These are phyloP conservation scores for Sporisorium graminicola DNA, from an alignment of 1,284 basidiomycete species.

Conservation along the genomic window DNA sequence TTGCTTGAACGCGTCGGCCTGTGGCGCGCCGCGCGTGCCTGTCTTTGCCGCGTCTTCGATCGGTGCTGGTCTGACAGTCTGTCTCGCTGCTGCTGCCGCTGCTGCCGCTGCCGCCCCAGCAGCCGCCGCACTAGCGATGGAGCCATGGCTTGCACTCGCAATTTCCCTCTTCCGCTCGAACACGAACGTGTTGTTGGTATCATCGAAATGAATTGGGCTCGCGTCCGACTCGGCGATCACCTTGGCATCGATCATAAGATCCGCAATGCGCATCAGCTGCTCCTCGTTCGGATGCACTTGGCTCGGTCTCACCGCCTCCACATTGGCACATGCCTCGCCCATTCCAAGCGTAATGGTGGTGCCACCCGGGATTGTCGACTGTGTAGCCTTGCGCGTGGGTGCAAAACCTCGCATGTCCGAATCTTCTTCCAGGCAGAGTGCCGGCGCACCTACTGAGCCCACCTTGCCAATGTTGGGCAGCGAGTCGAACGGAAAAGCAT, in stretches of 20 bases:
- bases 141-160: neutral
- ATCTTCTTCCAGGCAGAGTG: conserved; percentile 86
- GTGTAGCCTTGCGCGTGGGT: conserved; percentile 77
- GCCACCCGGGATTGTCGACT: conserved; percentile 41
- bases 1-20: conserved; percentile 9
- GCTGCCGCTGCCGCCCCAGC: neutral
- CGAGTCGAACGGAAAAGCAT: conserved; percentile 78
- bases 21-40: conserved; percentile 58
- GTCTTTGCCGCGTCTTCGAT: conserved; percentile 62
- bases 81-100: conserved; percentile 7
- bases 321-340: conserved; percentile 51
- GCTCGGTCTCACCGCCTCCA: conserved; percentile 37
- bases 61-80: conserved; percentile 36
- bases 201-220: conserved; percentile 60
- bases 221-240: conserved; percentile 75
- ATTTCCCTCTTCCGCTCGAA: conserved; percentile 13
- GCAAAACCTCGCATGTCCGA: conserved; percentile 88
- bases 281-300: conserved; percentile 92
- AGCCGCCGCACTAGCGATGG: neutral
- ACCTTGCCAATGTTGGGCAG: conserved; percentile 74
- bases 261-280: conserved; percentile 90
- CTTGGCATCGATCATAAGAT: conserved; percentile 83
- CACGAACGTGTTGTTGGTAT: conserved; percentile 54
- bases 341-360: conserved; percentile 42
- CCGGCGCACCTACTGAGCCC: conserved; percentile 52